Evolutionary conservation across 2,329 filamentous ascomycete species (phyloP), one percentile per base, ranked within the genome.

Genomic region (Didymella sp.): DNA sequence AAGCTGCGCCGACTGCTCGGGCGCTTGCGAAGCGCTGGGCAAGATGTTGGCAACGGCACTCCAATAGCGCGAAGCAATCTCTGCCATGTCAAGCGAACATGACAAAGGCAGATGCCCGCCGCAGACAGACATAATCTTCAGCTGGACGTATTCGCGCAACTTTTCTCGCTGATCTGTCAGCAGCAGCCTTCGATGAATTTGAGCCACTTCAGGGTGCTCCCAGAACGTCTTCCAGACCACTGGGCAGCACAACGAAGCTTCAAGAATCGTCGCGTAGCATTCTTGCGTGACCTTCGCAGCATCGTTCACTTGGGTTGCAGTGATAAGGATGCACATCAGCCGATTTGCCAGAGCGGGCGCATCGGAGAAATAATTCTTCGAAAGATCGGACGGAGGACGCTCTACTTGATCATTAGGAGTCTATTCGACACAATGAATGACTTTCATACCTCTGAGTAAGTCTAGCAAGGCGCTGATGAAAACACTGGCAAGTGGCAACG

Each of bases 31-130:
- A n/a, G 67, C 60, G 11, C 64, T 57, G 4, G 73, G 70, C 13
- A 78, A 45, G 11, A 77, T 66, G 1, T 49, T 45, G 6, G 68
- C 74, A 25, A 77, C 67, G 28, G 69, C 58, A 1, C 33, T 41
- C 76, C 76, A 78, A 47, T 75, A 77, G 37, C 67, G 69, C 4
- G 59, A 52, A 21, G 70, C 67, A n/a, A 74, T 67, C 9, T 76
- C 74, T 19, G 50, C 63, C 45, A 61, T 56, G 27, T 52, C 66
- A 24, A 74, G 61, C 15, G 70, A 66, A 33, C 70, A 75, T 6
- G 67, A 72, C 1, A 63, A 71, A n/a, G 73, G 70, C 37, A 76
- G 65, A 47, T 69, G 67, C 22, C 72, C 72, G 15, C 70, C 70
- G 54, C 73, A 76, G 15, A 76, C 63, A 6, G 72, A 75, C 19